phyloP scores from a whole-genome alignment of 1,139 yeast species.

The Yamadazyma dushanensis region DNA sequence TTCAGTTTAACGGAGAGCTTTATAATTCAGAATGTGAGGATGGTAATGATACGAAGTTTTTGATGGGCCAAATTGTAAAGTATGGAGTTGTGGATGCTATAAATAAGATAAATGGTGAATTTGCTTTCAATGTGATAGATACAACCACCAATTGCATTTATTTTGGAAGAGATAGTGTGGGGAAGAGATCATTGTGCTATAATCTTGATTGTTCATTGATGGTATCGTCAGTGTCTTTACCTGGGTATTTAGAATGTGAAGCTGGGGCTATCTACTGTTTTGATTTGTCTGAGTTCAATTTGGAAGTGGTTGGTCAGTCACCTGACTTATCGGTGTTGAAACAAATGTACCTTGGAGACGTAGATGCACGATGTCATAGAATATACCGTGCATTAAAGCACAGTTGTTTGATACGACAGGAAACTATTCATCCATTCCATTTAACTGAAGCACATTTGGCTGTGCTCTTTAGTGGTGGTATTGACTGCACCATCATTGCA shows the following conservation, averaged over 20 bases:
- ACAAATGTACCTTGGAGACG: not conserved
- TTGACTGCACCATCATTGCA: conserved; percentile 86
- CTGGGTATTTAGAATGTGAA: conserved; percentile 49
- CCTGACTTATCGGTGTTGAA: not conserved
- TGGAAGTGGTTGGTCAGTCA: conserved; percentile 6
- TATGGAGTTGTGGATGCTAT: conserved; percentile 35
- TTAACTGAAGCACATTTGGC: conserved; percentile 46
- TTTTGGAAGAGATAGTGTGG: conserved; percentile 84
- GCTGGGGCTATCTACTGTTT: conserved; percentile 46
- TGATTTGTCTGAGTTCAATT: conserved; percentile 22
- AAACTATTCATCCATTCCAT: conserved; percentile 59
- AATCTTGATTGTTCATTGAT: conserved; percentile 32
- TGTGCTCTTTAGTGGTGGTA: conserved; percentile 87
- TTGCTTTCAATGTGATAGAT: conserved; percentile 63
- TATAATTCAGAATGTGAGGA: conserved; percentile 56
- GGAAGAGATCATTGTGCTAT: conserved; percentile 73
- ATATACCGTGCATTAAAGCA: conserved; percentile 12
- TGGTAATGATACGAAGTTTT: conserved; percentile 36
- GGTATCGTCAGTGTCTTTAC: conserved; percentile 47
- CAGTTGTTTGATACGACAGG: conserved; percentile 40
- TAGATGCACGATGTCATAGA: not conserved
- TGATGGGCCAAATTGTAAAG: conserved; percentile 14
- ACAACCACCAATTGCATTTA: conserved; percentile 38
- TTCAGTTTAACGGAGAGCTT: conserved; percentile 89
- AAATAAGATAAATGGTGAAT: conserved; percentile 70